Conservation (phyloP, 768 basidiomycete species). For the Solioccasus polychromus region DNA sequence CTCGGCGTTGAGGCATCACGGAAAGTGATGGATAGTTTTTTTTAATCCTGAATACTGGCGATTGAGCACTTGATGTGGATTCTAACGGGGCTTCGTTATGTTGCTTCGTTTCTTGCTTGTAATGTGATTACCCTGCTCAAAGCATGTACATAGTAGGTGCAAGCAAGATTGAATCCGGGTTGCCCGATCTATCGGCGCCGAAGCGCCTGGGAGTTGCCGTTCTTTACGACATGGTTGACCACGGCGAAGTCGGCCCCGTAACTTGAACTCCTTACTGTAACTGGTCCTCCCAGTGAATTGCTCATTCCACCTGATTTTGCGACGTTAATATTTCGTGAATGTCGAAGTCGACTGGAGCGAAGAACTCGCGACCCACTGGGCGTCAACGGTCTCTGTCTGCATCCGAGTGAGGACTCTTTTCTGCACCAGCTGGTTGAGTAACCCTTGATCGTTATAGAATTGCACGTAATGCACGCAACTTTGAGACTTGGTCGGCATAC, state of each 20-base stretch:
- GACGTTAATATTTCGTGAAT: constrained; percentile 4
- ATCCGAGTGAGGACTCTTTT: constrained; percentile 38
- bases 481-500: constrained; percentile 50
- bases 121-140: constrained; percentile 9
- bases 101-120: constrained; percentile 1
- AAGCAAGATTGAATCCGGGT: neutral
- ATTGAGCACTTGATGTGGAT: constrained; percentile 5
- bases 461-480: constrained; percentile 44
- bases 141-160: constrained; percentile 1
- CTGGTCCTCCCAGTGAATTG: constrained; percentile 6
- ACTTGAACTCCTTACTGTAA: constrained; percentile 5
- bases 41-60: constrained; percentile 30
- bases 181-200: constrained; percentile 2
- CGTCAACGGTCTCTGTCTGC: constrained; percentile 41
- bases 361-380: constrained; percentile 13
- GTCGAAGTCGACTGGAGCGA: constrained; percentile 17
- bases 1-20: constrained; percentile 91
- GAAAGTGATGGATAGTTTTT: constrained; percentile 73
- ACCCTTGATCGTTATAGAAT: constrained; percentile 37
- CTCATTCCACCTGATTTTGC: neutral
- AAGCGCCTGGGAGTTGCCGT: neutral
- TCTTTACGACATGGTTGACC: constrained; percentile 17
- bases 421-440: neutral
- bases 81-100: constrained; percentile 6
- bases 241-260: neutral